These are phyloP conservation scores for Rhizopogon salebrosus DNA, from an alignment of 768 basidiomycete species.

Conservation along the genomic window DNA sequence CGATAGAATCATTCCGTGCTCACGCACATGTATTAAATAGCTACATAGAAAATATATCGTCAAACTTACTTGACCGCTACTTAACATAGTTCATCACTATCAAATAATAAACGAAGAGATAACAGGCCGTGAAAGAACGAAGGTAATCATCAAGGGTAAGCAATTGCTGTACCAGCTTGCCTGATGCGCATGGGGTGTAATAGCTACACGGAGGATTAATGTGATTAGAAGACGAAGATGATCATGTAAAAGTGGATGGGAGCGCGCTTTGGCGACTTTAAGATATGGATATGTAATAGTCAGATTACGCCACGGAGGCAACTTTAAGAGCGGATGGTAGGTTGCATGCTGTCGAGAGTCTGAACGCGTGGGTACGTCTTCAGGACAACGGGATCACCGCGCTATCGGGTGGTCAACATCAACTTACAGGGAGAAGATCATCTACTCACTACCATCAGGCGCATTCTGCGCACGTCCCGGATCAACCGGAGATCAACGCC, in stretches of 20 bases:
- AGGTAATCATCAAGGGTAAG: too few species aligned
- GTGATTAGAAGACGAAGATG: not conserved
- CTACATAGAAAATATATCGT: not conserved
- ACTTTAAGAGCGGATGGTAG: not conserved
- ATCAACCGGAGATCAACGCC: conserved; percentile 53
- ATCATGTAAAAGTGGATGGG: not conserved
- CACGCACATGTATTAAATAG: too few species aligned
- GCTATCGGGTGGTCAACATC: not conserved
- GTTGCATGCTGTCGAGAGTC: conserved; percentile 10
- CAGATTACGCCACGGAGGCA: not conserved
- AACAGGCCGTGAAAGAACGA: too few species aligned
- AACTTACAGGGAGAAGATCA: not conserved
- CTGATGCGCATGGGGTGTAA: too few species aligned
- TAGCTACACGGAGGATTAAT: not conserved
- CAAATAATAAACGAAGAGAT: not conserved
- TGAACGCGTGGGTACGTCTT: conserved; percentile 13
- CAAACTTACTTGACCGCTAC: conserved; percentile 1
- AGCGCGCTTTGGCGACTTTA: not conserved
- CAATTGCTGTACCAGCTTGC: too few species aligned
- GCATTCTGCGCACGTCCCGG: conserved; percentile 47
- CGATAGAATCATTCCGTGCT: too few species aligned
- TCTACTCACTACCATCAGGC: conserved; percentile 44
- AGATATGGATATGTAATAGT: not conserved
- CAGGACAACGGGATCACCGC: conserved; percentile 16
- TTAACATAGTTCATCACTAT: not conserved